Conservation (phyloP, 1,284 basidiomycete genomes). For the Pascua guehoae region DNA sequence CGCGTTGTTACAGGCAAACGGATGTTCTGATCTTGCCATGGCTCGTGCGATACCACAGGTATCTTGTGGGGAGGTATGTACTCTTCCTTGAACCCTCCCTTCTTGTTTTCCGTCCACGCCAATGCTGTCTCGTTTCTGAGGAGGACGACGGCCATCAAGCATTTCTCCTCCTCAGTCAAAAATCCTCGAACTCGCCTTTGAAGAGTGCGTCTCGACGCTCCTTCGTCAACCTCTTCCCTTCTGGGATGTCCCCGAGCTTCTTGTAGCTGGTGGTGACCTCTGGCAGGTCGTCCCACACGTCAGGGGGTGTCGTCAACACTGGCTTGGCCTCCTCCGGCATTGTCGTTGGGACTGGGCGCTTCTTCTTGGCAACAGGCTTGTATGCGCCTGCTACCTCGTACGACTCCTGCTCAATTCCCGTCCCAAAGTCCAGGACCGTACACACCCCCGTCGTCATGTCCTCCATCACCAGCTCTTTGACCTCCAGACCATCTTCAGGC, state of each 20-base stretch:
- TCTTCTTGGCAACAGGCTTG: constrained; percentile 12
- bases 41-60: constrained; percentile 1
- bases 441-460: background rate
- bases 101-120: constrained; percentile 5
- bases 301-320: background rate
- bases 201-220: background rate
- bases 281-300: background rate
- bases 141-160: background rate
- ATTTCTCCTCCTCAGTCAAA: background rate
- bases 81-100: constrained; percentile 1
- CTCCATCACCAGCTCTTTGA: background rate
- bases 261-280: background rate
- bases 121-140: constrained; percentile 2
- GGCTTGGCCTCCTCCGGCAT: constrained; percentile 6
- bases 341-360: constrained; percentile 6
- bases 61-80: constrained; percentile 2
- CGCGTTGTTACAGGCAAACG: background rate
- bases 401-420: too few relatives aligned
- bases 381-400: background rate
- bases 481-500: background rate
- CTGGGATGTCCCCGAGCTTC: background rate
- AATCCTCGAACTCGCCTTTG: background rate
- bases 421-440: background rate
- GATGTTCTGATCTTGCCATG: constrained; percentile 6
- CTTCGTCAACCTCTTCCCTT: background rate